Evolutionary conservation across 257 asterid genomes (phyloP), one percentile per base, ranked within the genome.

Genomic region (Penstemon davidsonii): DNA sequence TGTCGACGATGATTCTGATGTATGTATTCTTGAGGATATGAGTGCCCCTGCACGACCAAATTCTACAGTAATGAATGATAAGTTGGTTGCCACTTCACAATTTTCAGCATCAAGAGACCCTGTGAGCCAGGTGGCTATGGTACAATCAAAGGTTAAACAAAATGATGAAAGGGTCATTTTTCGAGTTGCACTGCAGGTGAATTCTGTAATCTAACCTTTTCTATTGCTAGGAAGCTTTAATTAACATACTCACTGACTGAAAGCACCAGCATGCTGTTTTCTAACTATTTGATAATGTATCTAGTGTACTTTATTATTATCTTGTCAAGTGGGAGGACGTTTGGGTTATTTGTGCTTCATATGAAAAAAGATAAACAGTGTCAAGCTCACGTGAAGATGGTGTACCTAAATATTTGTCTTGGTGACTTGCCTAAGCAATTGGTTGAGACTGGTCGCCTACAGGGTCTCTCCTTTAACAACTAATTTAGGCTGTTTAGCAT

Each of bases 111-210:
- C 84, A 41, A 85, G 81, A 39, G 75, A 63, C 47, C 67, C 85
- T 65, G 76, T 73, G 11, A 63, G 53, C 71, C 85, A 84, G 53
- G 68, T 43, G 6, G 78, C 67, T 39, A 60, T 73, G 60, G 78
- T 81, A n/a, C 81, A 70, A 39, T 71, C 80, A 64, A 88, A 83
- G 80, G 76, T 54, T 50, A 91, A 76, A 72, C 79, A 81, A 66
- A 87, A 88, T 69, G 89, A 81, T 54, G 97, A 88, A 67, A 84
- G 83, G 51, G 79, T 49, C 64, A 82, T 91, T 64, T 87, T 69
- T 65, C 89, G 81, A 76, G 93, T 79, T 76, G 97, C 96, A 8
- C 72, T 91, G 74, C 88, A 88, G 97, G 97, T 88, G 69, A 76
- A 37, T 64, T 74, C 59, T 73, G 56, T 71, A 52, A 51, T 37